Conservation (phyloP, 805 yeast genomes). For the Kuraishia borneana region DNA sequence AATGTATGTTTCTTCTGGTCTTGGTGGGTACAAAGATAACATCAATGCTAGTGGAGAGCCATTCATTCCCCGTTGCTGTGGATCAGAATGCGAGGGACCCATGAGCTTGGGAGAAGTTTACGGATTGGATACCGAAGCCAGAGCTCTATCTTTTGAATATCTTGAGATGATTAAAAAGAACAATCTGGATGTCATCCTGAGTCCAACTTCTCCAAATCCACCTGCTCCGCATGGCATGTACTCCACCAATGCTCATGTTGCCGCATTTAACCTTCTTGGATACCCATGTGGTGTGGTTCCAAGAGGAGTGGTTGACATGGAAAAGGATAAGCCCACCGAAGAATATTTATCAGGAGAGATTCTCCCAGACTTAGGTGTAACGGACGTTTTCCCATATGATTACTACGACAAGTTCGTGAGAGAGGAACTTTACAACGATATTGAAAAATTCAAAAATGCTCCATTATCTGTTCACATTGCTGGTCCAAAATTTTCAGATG, state of each 20-base stretch:
- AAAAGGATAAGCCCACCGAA: not conserved
- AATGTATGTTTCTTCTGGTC: not conserved
- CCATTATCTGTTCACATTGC: conserved; percentile 1
- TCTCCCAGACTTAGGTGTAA: not conserved
- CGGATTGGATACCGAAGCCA: not conserved
- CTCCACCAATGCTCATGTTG: conserved; percentile 1
- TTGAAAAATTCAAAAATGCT: conserved; percentile 2
- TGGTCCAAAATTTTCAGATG: conserved; percentile 1
- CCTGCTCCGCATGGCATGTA: conserved; percentile 2
- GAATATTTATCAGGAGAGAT: not conserved
- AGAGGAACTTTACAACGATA: not conserved
- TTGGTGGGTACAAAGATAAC: not conserved
- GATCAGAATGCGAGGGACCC: not conserved
- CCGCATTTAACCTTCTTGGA: conserved; percentile 2
- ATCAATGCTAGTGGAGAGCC: not conserved
- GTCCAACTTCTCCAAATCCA: conserved; percentile 2
- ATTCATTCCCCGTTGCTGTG: not conserved
- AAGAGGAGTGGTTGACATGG: not conserved
- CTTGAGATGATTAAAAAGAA: not conserved
- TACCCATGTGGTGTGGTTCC: conserved; percentile 2
- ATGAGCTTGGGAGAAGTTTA: not conserved
- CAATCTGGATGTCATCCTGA: conserved; percentile 1
- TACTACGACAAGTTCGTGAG: not conserved
- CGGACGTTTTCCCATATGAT: not conserved
- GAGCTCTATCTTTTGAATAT: not conserved